Evolutionary conservation across 2,329 filamentous ascomycete species (phyloP).

Genomic region (Mycosphaerella sp.): DNA sequence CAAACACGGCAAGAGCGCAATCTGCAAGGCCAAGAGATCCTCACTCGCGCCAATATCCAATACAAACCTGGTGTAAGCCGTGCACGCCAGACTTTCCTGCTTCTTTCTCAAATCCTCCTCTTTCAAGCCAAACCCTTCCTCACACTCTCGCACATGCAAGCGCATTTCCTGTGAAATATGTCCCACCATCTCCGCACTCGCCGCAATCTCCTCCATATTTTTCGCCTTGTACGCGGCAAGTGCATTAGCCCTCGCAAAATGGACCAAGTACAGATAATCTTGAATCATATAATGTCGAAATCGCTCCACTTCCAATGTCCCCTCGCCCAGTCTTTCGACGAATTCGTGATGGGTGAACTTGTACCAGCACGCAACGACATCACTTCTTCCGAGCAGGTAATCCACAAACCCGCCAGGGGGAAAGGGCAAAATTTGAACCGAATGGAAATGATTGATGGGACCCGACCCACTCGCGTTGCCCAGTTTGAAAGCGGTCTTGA

Average conservation of each 20-base stretch:
- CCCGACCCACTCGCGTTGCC: slow-evolving; percentile 56
- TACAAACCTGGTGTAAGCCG: slow-evolving; percentile 73
- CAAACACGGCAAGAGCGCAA: slow-evolving; percentile 78
- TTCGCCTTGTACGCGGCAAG: slow-evolving; percentile 80
- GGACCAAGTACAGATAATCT: slow-evolving; percentile 82
- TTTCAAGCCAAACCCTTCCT: slow-evolving; percentile 64
- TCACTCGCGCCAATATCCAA: slow-evolving; percentile 82
- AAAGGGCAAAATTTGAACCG: slow-evolving; percentile 61
- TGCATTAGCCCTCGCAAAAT: slow-evolving; percentile 82
- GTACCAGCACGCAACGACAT: slow-evolving; percentile 69
- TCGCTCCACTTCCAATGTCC: slow-evolving; percentile 63
- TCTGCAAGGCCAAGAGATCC: slow-evolving; percentile 80
- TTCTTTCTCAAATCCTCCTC: slow-evolving; percentile 64
- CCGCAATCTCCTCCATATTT: slow-evolving; percentile 63
- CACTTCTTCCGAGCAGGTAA: slow-evolving; percentile 68
- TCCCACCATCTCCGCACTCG: slow-evolving; percentile 63
- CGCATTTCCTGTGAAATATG: slow-evolving; percentile 75
- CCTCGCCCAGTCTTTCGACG: slow-evolving; percentile 67
- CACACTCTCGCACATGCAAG: slow-evolving; percentile 76
- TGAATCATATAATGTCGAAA: slow-evolving; percentile 90
- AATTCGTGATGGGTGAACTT: slow-evolving; percentile 76
- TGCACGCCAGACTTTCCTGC: slow-evolving; percentile 71
- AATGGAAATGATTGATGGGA: slow-evolving; percentile 74
- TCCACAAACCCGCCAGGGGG: slow-evolving; percentile 71
- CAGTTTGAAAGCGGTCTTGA: slow-evolving; percentile 56